Conservation (phyloP, 148 eudicot species). For the Rhododendron vialii region DNA sequence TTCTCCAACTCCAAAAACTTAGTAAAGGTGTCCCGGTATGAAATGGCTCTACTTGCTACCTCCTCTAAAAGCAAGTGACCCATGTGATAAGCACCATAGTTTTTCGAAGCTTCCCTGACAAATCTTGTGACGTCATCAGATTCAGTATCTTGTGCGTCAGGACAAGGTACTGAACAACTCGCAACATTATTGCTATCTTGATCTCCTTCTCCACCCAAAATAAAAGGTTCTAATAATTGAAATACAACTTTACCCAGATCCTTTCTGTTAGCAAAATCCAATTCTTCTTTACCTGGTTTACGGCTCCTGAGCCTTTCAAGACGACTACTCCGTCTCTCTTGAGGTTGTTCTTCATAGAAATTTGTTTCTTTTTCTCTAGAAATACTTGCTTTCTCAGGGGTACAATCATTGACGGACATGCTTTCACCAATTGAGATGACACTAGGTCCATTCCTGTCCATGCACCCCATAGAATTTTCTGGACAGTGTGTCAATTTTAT, state of each 20-base stretch:
- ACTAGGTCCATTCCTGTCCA: constrained; percentile 27
- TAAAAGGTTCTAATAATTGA: constrained; percentile 61
- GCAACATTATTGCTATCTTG: constrained; percentile 35
- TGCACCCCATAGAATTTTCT: constrained; percentile 20
- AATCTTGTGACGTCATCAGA: constrained; percentile 49
- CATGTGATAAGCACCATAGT: constrained; percentile 72
- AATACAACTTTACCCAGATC: constrained; percentile 63
- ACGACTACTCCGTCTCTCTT: constrained; percentile 91
- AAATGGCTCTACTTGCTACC: constrained; percentile 50
- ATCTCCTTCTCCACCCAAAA: constrained; percentile 35
- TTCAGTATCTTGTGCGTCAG: constrained; percentile 33
- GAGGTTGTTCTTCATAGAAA: constrained; percentile 61
- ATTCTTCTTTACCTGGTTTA: constrained; percentile 86
- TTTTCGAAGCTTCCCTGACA: constrained; percentile 47
- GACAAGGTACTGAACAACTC: constrained; percentile 23
- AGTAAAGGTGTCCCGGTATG: constrained; percentile 47
- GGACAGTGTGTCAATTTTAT: constrained; percentile 45
- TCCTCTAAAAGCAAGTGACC: constrained; percentile 82
- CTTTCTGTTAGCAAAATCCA: constrained; percentile 55
- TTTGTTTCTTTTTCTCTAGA: constrained; percentile 37
- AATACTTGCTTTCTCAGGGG: constrained; percentile 33
- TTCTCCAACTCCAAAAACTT: constrained; percentile 82
- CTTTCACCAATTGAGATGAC: constrained; percentile 25
- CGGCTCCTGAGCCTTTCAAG: constrained; percentile 76
- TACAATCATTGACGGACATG: constrained; percentile 26